Conservation (phyloP, 164 flowering plant genomes). For the Euptelea pleiosperma region DNA sequence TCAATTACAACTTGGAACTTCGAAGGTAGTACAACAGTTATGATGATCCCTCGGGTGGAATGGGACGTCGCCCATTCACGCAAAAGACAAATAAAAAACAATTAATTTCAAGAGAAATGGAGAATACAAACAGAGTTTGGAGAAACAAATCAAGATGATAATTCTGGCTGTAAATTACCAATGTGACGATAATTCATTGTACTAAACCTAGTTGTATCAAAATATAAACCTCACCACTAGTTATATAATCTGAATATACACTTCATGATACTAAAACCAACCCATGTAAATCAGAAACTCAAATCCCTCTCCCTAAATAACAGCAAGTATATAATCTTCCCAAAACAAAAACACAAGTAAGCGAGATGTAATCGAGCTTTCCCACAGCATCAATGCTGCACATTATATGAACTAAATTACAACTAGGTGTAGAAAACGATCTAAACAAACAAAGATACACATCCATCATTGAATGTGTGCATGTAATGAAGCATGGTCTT, state of each 20-base stretch:
- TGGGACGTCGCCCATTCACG: too few relatives aligned
- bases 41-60: not conserved
- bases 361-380: too few relatives aligned
- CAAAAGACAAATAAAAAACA: not conserved
- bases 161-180: not conserved
- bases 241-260: not conserved
- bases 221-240: not conserved
- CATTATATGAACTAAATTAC: not conserved
- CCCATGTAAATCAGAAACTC: not conserved
- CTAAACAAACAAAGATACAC: not conserved
- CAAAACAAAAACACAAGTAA: not conserved
- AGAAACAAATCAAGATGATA: not conserved
- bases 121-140: conserved; percentile 13
- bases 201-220: not conserved
- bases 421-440: not conserved
- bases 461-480: not conserved
- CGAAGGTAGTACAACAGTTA: not conserved
- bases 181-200: not conserved
- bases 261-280: not conserved
- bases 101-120: not conserved
- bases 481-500: conserved; percentile 3
- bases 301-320: too few relatives aligned
- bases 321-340: too few relatives aligned
- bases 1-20: not conserved
- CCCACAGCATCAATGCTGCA: too few relatives aligned